Base-by-base conservation (phyloP, 1,284 basidiomycete species). In the Boletus semigastroideus region DNA sequence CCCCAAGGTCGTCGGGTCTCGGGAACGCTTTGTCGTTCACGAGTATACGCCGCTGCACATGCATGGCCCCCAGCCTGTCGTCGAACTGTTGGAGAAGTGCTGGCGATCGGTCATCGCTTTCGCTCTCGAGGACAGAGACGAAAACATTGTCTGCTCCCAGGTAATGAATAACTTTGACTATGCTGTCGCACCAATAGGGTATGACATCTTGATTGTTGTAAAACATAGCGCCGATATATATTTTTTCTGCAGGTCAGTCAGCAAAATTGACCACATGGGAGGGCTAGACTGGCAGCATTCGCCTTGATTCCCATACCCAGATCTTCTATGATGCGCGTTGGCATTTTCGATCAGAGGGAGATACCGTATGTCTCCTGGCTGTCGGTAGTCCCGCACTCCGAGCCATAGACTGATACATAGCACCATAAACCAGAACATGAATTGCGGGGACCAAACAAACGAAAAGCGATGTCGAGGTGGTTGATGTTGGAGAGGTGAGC, bases 41-140 rank as follows among this genome's bases (percentile, higher is more conserved):
- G 33, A 59, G 34, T 44, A 61, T 63, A 2, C 58, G 55, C 19
- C 47, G 52, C 27, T 47, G 34, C 4, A 61, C 63, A 8, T 34
- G 25, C 57, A 61, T 64, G 17, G 36, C 38, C 1, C 20, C 42
- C n/a, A 64, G 36, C 43, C 41, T 51, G 2, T 42, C 44, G 5
- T 52, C 46, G 33, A 65, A 46, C 25, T 49, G 39, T 41, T 27
- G 43, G 6, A 61, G 58, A 1, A 61, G 40, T 1, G 17, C 50
- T 1, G 60, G 40, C 5, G 60, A 55, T 58, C 45, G 55, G 59
- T 83, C 82, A 31, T 53, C 42, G 31, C 78, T 80, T 58, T 79
- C 72, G 47, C 76, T 79, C 62, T 83, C 82, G 58, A 82, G 73
- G 48, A 83, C 69, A n/a, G 80, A 82, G 6, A 84, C 71, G 56